A percentile compares a stretch with the other conserved stretches of the same genome.
Evolutionary conservation across 345 rosid genomes (phyloP).

Genomic region (Eucalyptus cladocalyx): DNA sequence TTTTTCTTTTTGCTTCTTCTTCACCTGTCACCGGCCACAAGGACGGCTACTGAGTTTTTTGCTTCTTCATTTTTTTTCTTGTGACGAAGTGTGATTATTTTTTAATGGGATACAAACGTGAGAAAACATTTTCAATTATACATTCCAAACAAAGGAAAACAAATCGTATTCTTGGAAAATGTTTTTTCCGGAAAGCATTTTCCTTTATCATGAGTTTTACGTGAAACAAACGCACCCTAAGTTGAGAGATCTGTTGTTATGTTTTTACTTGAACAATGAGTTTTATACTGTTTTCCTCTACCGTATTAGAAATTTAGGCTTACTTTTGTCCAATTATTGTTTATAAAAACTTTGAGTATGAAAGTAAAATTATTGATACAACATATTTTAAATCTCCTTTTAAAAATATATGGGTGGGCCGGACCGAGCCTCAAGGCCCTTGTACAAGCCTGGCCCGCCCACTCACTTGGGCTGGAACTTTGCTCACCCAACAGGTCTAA

Average conservation of each 20-base stretch:
- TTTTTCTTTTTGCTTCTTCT: too few species aligned
- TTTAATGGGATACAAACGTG: too few species aligned
- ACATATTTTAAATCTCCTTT: neutral
- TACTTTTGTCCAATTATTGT: neutral
- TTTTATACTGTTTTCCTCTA: neutral
- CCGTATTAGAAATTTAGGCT: neutral
- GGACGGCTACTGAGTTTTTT: too few species aligned
- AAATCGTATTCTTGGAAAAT: too few species aligned
- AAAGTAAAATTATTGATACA: neutral
- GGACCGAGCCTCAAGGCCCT: neutral
- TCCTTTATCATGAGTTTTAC: too few species aligned
- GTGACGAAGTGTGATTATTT: too few species aligned
- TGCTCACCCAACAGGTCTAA: neutral
- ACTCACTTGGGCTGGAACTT: neutral
- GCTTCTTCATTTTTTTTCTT: too few species aligned
- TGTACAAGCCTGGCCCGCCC: neutral
- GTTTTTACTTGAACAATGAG: neutral
- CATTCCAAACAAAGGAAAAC: too few species aligned
- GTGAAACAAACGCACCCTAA: too few species aligned
- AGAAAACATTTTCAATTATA: too few species aligned
- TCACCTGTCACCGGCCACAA: too few species aligned
- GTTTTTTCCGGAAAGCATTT: too few species aligned
- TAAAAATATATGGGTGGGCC: neutral
- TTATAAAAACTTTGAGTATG: neutral
- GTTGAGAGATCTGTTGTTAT: neutral